Evolutionary conservation across 2,329 filamentous ascomycete genomes (phyloP), one percentile per base, ranked within the genome.

Genomic region (Colletotrichum falcatum): DNA sequence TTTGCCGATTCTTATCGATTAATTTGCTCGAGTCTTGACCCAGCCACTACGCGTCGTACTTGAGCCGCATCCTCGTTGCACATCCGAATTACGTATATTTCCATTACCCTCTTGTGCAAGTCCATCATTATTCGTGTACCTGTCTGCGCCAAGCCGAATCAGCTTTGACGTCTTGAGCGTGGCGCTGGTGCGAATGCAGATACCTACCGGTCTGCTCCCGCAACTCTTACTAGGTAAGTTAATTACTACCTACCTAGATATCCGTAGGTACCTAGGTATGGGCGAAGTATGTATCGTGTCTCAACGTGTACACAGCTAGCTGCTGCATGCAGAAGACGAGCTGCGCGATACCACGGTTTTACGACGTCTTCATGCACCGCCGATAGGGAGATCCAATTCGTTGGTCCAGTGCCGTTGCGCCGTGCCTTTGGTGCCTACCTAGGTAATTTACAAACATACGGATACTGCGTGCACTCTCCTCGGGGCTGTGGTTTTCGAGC

Each of bases 291-390:
- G n/a, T n/a, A n/a, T n/a, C n/a, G n/a, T n/a, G n/a, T n/a, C n/a
- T n/a, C n/a, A n/a, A n/a, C n/a, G n/a, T n/a, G n/a, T n/a, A 42
- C 39, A 46, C 3, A 30, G 44, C 23, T 30, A 23, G 28, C 20
- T 59, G 14, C 60, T 64, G 60, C 65, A 68, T 49, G 35, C 60
- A 33, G 65, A 42, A 39, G 39, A 46, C 28, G 35, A 39, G 35
- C 35, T 66, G 16, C 56, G 42, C 44, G 26, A 33, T 35, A 7
- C 44, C 14, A 48, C 30, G 59, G 68, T 69, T 69, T 71, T 69
- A 60, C 18, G 37, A 69, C 48, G 54, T 35, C 69, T n/a, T 65
- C 65, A 49, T 60, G 54, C 69, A 69, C 30, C 54, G 60, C 28
- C 54, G 48, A 70, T n/a, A n/a, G 69, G 48, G 37, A 48, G n/a